Conservation (phyloP, 1,139 yeast species). For the Pichia sp. region DNA sequence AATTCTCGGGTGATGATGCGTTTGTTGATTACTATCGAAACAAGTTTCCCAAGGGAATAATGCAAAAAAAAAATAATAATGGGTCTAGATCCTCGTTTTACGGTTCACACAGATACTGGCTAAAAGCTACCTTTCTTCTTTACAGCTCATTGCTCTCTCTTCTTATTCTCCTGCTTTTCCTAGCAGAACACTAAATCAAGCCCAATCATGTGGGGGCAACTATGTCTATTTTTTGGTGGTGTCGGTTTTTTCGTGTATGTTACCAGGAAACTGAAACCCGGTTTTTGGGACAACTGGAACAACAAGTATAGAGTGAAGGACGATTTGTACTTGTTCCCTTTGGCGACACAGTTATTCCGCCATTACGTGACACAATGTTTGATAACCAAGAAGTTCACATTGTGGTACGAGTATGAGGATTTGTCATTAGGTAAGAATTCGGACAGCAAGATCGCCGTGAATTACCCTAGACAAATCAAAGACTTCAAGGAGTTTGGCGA, state of each 20-base stretch:
- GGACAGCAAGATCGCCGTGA: conserved; percentile 20
- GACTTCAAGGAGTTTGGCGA: conserved; percentile 36
- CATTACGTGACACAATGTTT: conserved; percentile 42
- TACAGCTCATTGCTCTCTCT: no score
- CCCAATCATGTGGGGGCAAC: neutral
- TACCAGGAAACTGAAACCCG: neutral
- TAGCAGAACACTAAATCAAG: neutral
- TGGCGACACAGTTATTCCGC: conserved; percentile 39
- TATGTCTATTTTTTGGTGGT: neutral
- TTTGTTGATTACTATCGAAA: no score
- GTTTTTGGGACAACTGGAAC: conserved; percentile 33
- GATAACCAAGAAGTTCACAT: conserved; percentile 21
- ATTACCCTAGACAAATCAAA: conserved; percentile 20
- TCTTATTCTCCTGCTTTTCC: no score
- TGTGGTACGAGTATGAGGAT: conserved; percentile 28
- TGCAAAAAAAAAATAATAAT: no score
- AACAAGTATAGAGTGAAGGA: conserved; percentile 50
- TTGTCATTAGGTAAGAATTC: conserved; percentile 11
- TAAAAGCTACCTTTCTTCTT: no score
- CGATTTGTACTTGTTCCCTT: conserved; percentile 47
- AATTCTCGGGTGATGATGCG: no score
- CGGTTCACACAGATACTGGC: no score
- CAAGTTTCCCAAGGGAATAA: no score
- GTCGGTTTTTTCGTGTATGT: neutral
- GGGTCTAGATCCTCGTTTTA: no score